These are phyloP conservation scores for Cytospora piceicola DNA, from an alignment of 2,329 filamentous ascomycete species.

Conservation along the genomic window DNA sequence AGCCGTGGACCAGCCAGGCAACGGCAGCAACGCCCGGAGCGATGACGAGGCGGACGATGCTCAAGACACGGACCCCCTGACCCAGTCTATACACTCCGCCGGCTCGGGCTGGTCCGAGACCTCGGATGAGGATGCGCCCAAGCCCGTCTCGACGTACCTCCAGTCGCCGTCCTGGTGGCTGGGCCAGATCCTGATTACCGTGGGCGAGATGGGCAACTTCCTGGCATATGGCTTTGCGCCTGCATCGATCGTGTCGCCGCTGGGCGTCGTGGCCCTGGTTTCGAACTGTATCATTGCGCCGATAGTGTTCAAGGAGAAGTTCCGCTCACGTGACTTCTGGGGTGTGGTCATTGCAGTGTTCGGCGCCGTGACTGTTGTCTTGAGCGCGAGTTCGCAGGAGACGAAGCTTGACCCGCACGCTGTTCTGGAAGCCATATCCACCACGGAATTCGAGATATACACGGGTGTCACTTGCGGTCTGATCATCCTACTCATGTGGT, in stretches of 20 bases:
- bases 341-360: conserved; percentile 86
- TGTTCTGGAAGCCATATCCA: conserved; percentile 86
- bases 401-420: conserved; percentile 88
- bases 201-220: conserved; percentile 96
- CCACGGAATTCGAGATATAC: conserved; percentile 89
- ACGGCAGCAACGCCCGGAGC: conserved; percentile 39
- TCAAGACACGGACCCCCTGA: conserved; percentile 56
- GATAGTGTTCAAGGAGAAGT: conserved; percentile 87
- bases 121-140: conserved; percentile 41
- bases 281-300: conserved; percentile 98
- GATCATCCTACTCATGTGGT: conserved; percentile 78
- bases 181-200: conserved; percentile 87
- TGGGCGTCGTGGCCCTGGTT: conserved; percentile 94
- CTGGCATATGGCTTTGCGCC: conserved; percentile 96
- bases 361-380: conserved; percentile 88
- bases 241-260: conserved; percentile 92
- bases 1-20: conserved; percentile 34
- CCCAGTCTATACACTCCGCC: conserved; percentile 53
- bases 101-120: conserved; percentile 45
- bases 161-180: conserved; percentile 95
- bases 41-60: conserved; percentile 40
- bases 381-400: conserved; percentile 88
- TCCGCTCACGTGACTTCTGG: conserved; percentile 81
- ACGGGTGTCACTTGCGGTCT: conserved; percentile 74
- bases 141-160: conserved; percentile 72